phyloP scores from a whole-genome alignment of 768 basidiomycete species.

The Russula abietina region DNA sequence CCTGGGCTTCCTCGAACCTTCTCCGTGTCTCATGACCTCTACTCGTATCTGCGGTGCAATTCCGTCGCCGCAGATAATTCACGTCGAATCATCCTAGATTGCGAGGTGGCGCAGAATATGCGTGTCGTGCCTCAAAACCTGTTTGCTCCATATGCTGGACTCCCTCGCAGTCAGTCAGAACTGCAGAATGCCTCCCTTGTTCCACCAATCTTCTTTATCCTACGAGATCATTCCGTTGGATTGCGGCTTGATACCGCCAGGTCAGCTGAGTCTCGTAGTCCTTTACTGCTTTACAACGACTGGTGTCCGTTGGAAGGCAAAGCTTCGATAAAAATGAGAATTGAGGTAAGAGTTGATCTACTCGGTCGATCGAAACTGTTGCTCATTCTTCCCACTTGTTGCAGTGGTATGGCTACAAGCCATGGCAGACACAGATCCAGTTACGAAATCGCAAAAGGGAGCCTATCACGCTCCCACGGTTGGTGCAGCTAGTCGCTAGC shows the following conservation, averaged over 20 bases:
- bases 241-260: conserved; percentile 13
- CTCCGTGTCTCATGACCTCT: conserved; percentile 11
- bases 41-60: conserved; percentile 16
- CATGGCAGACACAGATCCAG: conserved; percentile 20
- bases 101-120: background rate
- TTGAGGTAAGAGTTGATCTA: conserved; percentile 4
- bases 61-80: conserved; percentile 9
- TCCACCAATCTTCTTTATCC: conserved; percentile 14
- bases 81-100: conserved; percentile 12
- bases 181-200: conserved; percentile 8
- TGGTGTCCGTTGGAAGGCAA: conserved; percentile 19
- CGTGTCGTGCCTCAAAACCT: conserved; percentile 12
- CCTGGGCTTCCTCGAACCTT: conserved; percentile 15
- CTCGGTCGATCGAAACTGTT: background rate
- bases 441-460: conserved; percentile 18
- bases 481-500: conserved; percentile 18
- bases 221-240: conserved; percentile 5
- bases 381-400: background rate
- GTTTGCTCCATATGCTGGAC: conserved; percentile 19
- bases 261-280: conserved; percentile 1
- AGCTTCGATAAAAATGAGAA: conserved; percentile 17
- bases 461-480: conserved; percentile 15
- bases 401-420: conserved; percentile 14
- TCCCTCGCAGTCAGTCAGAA: conserved; percentile 11
- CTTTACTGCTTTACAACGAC: conserved; percentile 3